Evolutionary conservation across 805 yeast genomes (phyloP).

Genomic region (Clavispora vitiphila): DNA sequence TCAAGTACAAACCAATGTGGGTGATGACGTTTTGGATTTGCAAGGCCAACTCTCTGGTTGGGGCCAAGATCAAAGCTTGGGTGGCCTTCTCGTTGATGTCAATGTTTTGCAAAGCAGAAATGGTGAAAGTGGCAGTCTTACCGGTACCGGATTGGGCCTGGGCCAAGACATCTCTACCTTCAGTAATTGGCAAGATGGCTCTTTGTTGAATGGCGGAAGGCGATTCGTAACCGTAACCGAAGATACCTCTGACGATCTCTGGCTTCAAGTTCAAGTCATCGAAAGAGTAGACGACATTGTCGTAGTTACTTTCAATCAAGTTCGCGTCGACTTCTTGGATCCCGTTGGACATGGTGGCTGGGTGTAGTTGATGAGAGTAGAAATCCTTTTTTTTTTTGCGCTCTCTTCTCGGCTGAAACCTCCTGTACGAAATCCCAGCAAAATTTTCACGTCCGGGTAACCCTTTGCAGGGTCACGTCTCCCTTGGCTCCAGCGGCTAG

Average conservation of each 20-base stretch:
- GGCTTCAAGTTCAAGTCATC: constrained; percentile 74
- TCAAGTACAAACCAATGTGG: constrained; percentile 86
- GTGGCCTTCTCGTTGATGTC: constrained; percentile 69
- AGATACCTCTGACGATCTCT: constrained; percentile 66
- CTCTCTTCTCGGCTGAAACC: constrained; percentile 1
- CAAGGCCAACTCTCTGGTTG: constrained; percentile 94
- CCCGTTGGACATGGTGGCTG: constrained; percentile 54
- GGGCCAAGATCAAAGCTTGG: constrained; percentile 93
- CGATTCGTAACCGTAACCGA: constrained; percentile 74
- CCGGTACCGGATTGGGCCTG: constrained; percentile 92
- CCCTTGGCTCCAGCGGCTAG: too few species aligned
- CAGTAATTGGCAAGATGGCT: constrained; percentile 73
- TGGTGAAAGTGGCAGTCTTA: constrained; percentile 83
- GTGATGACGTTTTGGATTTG: constrained; percentile 93
- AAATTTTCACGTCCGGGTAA: constrained; percentile 18
- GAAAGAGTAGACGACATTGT: constrained; percentile 70
- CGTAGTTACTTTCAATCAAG: constrained; percentile 92
- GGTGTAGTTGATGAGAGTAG: constrained; percentile 4
- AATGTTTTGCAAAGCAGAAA: constrained; percentile 66
- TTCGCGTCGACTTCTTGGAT: constrained; percentile 76
- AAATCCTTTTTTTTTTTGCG: constrained; percentile 8
- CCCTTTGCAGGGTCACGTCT: constrained; percentile 5
- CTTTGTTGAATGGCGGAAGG: constrained; percentile 82
- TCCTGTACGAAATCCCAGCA: constrained; percentile 5
- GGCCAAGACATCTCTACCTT: constrained; percentile 69